Conservation (phyloP, 352 stramenopile genomes). For the Pythium rishiriense region DNA sequence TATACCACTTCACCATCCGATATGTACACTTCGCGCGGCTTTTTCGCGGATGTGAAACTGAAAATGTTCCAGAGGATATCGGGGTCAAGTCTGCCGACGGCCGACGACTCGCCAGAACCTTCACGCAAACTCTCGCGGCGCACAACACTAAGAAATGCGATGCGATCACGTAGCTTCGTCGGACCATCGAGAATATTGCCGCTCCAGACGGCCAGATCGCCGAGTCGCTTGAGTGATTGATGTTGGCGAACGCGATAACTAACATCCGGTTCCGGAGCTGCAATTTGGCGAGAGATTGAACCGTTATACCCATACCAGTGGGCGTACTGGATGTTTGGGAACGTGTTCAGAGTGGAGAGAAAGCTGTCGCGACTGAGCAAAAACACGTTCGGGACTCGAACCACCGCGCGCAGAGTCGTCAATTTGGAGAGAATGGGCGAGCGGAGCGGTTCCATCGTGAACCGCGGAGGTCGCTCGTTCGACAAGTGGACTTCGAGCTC, state of each 20-base stretch:
- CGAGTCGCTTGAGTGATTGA: not conserved
- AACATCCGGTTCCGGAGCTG: not conserved
- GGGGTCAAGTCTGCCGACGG: not conserved
- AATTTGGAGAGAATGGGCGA: not conserved
- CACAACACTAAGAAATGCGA: conserved; percentile 2
- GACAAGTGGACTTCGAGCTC: conserved; percentile 2
- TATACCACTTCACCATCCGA: not conserved
- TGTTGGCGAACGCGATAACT: not conserved
- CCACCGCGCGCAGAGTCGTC: not conserved
- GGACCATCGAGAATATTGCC: not conserved
- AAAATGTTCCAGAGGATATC: not conserved
- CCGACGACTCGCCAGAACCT: not conserved
- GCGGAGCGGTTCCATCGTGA: not conserved
- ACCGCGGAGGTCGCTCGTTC: not conserved
- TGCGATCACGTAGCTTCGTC: not conserved
- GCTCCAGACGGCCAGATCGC: not conserved
- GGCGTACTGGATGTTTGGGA: conserved; percentile 1
- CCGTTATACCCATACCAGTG: not conserved
- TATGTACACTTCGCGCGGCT: not conserved
- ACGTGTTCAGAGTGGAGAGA: not conserved
- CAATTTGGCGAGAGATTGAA: not conserved
- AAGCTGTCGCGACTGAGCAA: not conserved
- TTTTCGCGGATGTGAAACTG: not conserved
- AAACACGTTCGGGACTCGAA: not conserved
- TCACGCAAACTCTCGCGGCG: not conserved